Conservation (phyloP, 768 basidiomycete genomes). For the Amanita polypyramis region DNA sequence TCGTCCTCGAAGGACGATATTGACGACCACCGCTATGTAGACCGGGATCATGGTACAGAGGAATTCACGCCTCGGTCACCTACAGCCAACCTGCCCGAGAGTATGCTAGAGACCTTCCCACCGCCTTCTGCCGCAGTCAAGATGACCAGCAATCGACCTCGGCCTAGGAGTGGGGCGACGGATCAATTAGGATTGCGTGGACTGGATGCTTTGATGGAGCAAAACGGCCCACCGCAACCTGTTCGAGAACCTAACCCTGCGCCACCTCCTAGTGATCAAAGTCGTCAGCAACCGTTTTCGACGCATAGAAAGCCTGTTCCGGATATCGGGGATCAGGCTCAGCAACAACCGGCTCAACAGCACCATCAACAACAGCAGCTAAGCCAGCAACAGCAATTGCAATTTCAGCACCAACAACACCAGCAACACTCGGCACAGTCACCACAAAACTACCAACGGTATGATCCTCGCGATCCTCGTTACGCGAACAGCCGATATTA, state of each 20-base stretch:
- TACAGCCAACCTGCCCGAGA: slow-evolving; percentile 31
- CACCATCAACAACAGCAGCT: slow-evolving; percentile 10
- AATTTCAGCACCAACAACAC: slow-evolving; percentile 4
- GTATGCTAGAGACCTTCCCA: slow-evolving; percentile 13
- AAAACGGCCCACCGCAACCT: slow-evolving; percentile 16
- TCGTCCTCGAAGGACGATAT: slow-evolving; percentile 7
- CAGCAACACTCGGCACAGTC: slow-evolving; percentile 3
- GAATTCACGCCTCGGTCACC: slow-evolving; percentile 63
- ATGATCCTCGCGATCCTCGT: slow-evolving; percentile 13
- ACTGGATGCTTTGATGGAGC: slow-evolving; percentile 48
- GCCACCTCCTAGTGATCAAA: slow-evolving; percentile 14
- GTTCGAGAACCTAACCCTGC: slow-evolving; percentile 16
- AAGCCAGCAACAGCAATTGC: slow-evolving; percentile 1
- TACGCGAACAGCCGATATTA: slow-evolving; percentile 23
- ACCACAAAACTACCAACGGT: slow-evolving; percentile 7
- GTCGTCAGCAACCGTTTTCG: slow-evolving; percentile 12
- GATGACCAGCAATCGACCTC: slow-evolving; percentile 29
- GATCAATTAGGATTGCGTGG: slow-evolving; percentile 54
- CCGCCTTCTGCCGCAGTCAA: slow-evolving; percentile 8
- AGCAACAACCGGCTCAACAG: slow-evolving; percentile 12
- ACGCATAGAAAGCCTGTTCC: slow-evolving; percentile 14
- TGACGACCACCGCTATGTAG: slow-evolving; percentile 15
- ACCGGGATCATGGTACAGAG: slow-evolving; percentile 21
- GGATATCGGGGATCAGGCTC: slow-evolving; percentile 9
- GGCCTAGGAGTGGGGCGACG: slow-evolving; percentile 45